A percentile compares a stretch with the other conserved stretches of the same genome.
phyloP scores from a whole-genome alignment of 257 asterid species.

The Lantana camara region DNA sequence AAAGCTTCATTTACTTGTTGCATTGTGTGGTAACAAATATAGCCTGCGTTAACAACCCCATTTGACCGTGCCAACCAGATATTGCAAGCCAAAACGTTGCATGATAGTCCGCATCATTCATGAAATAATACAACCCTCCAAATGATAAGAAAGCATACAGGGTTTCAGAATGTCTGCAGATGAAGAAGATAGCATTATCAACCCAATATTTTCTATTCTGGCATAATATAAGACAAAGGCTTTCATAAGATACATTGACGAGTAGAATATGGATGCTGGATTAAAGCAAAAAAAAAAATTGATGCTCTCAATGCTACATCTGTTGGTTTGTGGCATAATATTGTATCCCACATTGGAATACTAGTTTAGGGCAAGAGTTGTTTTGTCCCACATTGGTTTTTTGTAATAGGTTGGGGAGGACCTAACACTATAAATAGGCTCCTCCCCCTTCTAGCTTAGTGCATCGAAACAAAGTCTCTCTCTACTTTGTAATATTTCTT shows the following conservation, averaged over 20 bases:
- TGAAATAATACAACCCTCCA: slow-evolving; percentile 72
- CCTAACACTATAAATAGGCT: no score
- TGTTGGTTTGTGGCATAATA: no score
- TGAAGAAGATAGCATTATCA: slow-evolving; percentile 27
- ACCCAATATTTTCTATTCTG: slow-evolving; percentile 16
- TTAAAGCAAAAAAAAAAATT: slow-evolving; percentile 85
- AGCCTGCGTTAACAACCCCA: slow-evolving; percentile 91
- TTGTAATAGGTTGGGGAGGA: no score
- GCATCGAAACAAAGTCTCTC: no score
- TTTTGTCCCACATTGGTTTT: no score
- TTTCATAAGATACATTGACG: slow-evolving; percentile 68
- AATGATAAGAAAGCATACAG: slow-evolving; percentile 75
- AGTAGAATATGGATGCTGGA: slow-evolving; percentile 97
- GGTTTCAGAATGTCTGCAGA: slow-evolving; percentile 89
- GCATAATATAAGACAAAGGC: slow-evolving; percentile 26
- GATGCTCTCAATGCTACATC: slow-evolving; percentile 85
- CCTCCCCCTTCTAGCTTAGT: no score
- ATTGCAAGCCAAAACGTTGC: slow-evolving; percentile 78
- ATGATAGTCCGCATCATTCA: slow-evolving; percentile 46
- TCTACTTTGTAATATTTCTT: no score
- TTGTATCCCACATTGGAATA: no score
- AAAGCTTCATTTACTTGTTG: slow-evolving; percentile 56
- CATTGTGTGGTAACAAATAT: slow-evolving; percentile 71
- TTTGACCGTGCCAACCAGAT: slow-evolving; percentile 86
- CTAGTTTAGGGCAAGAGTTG: no score